Conservation (phyloP, 768 basidiomycete genomes). For the Naganishia randhawae region DNA sequence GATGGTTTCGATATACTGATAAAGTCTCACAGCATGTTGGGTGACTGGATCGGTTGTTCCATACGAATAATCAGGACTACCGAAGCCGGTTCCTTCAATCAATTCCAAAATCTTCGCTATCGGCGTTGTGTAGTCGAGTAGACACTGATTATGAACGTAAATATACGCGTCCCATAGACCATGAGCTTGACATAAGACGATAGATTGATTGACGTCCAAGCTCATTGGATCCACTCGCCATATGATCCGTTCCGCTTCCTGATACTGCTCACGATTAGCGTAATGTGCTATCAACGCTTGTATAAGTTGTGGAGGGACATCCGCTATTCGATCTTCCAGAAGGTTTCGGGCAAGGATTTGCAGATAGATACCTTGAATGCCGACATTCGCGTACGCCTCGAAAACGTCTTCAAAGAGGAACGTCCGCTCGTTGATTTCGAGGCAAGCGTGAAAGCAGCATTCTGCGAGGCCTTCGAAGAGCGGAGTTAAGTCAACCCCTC, state of each 20-base stretch:
- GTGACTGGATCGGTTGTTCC: slow-evolving; percentile 56
- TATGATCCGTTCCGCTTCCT: slow-evolving; percentile 79
- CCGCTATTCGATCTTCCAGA: slow-evolving; percentile 65
- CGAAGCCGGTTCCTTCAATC: slow-evolving; percentile 59
- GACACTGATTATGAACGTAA: slow-evolving; percentile 83
- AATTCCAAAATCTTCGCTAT: slow-evolving; percentile 77
- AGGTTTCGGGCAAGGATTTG: slow-evolving; percentile 76
- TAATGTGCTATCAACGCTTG: slow-evolving; percentile 77
- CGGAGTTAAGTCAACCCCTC: slow-evolving; percentile 85
- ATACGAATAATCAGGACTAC: slow-evolving; percentile 55
- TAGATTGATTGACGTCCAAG: slow-evolving; percentile 89
- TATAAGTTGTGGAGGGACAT: slow-evolving; percentile 80
- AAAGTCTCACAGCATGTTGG: slow-evolving; percentile 77
- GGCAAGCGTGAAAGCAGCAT: slow-evolving; percentile 54
- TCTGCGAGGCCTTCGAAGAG: slow-evolving; percentile 84
- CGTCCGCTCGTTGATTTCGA: slow-evolving; percentile 29
- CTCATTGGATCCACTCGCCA: slow-evolving; percentile 92
- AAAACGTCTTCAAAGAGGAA: slow-evolving; percentile 86
- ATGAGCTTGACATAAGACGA: slow-evolving; percentile 75
- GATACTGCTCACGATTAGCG: slow-evolving; percentile 65
- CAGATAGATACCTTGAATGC: slow-evolving; percentile 81
- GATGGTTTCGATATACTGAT: slow-evolving; percentile 74
- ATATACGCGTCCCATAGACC: slow-evolving; percentile 88
- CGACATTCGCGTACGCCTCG: slow-evolving; percentile 77
- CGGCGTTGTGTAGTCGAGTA: slow-evolving; percentile 84